A percentile compares a stretch with the other conserved stretches of the same genome.
These are phyloP conservation scores for Nitzschia sp. DNA, from an alignment of 108 stramenopile species.

Conservation along the genomic window DNA sequence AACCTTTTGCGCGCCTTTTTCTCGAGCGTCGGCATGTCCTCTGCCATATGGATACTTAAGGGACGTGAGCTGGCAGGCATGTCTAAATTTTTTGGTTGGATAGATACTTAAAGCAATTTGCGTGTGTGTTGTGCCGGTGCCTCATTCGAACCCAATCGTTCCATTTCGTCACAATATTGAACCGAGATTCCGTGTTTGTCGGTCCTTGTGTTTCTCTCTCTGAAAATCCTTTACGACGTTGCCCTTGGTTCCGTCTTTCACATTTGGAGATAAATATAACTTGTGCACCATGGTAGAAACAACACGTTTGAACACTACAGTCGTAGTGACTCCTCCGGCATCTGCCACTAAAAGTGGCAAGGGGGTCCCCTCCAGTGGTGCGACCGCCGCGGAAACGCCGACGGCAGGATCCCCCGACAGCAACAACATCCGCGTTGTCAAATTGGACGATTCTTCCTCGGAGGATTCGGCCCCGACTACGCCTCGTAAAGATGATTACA, in stretches of 20 bases:
- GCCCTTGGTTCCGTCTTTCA: too few relatives aligned
- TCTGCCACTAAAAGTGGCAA: not conserved
- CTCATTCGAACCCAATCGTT: not conserved
- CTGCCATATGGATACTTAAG: not conserved
- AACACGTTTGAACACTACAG: not conserved
- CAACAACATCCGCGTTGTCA: not conserved
- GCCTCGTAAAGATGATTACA: too few relatives aligned
- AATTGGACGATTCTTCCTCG: not conserved
- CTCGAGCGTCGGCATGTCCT: too few relatives aligned
- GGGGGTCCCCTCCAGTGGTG: not conserved
- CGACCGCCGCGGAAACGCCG: slow-evolving; percentile 13
- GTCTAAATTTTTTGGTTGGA: not conserved
- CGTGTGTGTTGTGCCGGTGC: not conserved
- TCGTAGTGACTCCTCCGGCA: slow-evolving; percentile 1
- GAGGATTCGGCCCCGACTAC: too few relatives aligned
- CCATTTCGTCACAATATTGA: not conserved
- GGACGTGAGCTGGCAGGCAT: not conserved
- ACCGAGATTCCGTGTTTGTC: too few relatives aligned
- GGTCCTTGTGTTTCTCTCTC: too few relatives aligned
- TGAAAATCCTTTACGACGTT: too few relatives aligned
- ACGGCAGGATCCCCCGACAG: slow-evolving; percentile 1
- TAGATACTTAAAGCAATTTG: not conserved
- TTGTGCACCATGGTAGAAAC: not conserved
- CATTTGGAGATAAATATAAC: too few relatives aligned
- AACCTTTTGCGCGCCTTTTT: slow-evolving; percentile 1